These are phyloP conservation scores for Lineolata rhizophorae DNA, from an alignment of 495 filamentous ascomycete genomes.

Conservation along the genomic window DNA sequence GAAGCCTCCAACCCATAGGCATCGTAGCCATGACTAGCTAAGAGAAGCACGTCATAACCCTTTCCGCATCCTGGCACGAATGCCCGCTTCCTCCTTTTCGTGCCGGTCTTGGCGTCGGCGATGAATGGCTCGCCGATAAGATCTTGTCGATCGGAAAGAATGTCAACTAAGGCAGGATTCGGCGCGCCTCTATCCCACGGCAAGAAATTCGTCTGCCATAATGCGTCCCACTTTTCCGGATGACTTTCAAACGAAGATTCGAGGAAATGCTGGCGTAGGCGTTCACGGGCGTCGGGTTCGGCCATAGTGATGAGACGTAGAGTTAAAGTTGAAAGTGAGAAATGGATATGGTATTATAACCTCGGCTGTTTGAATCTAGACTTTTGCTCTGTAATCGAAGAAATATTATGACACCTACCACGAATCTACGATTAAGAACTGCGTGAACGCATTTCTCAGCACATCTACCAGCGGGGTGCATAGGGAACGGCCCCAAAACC, in stretches of 20 bases:
- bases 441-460: no score
- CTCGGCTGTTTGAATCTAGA: no score
- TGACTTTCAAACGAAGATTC: constrained; percentile 5
- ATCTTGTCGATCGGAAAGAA: constrained; percentile 24
- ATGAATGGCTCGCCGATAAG: constrained; percentile 23
- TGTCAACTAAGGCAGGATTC: constrained; percentile 43
- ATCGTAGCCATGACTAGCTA: constrained; percentile 51
- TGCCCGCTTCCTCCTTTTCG: constrained; percentile 22
- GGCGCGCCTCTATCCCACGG: constrained; percentile 49
- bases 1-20: constrained; percentile 52
- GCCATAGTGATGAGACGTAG: no score
- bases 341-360: no score
- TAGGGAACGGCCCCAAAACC: no score
- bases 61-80: constrained; percentile 44
- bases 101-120: constrained; percentile 14
- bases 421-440: no score
- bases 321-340: no score
- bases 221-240: constrained; percentile 28
- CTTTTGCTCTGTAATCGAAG: no score
- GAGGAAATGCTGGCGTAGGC: constrained; percentile 12
- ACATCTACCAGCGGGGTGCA: no score
- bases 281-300: no score
- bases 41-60: constrained; percentile 51
- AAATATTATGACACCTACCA: no score
- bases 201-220: constrained; percentile 41